Evolutionary conservation across 805 yeast genomes (phyloP).

Genomic region (Lachancea lanzarotensis): DNA sequence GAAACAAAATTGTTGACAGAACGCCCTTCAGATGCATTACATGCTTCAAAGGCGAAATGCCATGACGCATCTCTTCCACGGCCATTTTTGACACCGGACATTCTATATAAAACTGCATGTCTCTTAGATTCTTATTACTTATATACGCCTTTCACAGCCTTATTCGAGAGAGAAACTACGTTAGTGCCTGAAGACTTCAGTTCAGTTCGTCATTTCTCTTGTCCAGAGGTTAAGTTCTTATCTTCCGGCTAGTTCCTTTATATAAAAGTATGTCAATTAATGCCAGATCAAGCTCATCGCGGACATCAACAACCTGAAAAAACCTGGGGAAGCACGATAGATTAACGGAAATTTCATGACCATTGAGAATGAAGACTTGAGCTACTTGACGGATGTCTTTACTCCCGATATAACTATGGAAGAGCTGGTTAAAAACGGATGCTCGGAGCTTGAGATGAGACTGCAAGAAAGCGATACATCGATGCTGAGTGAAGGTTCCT

Average conservation of each 20-base stretch:
- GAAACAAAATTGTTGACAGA: not conserved
- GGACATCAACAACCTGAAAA: not conserved
- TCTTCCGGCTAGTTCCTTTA: not conserved
- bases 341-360: not conserved
- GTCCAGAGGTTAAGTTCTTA: too few species aligned
- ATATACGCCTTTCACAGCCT: too few species aligned
- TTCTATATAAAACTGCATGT: slow-evolving; percentile 2
- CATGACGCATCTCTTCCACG: slow-evolving; percentile 1
- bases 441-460: slow-evolving; percentile 14
- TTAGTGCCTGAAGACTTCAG: too few species aligned
- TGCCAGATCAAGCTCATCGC: not conserved
- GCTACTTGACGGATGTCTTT: not conserved
- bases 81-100: slow-evolving; percentile 1
- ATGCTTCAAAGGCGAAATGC: slow-evolving; percentile 2
- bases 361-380: not conserved
- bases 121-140: not conserved
- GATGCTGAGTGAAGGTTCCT: slow-evolving; percentile 16
- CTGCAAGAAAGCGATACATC: slow-evolving; percentile 17
- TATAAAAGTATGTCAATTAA: not conserved
- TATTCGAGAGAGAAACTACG: too few species aligned
- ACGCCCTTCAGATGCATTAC: slow-evolving; percentile 1
- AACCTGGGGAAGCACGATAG: not conserved
- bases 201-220: too few species aligned
- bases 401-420: slow-evolving; percentile 4
- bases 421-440: slow-evolving; percentile 10